Base-by-base conservation (phyloP, 2,329 filamentous ascomycete genomes). In the Phaeosphaeriaceae sp. region DNA sequence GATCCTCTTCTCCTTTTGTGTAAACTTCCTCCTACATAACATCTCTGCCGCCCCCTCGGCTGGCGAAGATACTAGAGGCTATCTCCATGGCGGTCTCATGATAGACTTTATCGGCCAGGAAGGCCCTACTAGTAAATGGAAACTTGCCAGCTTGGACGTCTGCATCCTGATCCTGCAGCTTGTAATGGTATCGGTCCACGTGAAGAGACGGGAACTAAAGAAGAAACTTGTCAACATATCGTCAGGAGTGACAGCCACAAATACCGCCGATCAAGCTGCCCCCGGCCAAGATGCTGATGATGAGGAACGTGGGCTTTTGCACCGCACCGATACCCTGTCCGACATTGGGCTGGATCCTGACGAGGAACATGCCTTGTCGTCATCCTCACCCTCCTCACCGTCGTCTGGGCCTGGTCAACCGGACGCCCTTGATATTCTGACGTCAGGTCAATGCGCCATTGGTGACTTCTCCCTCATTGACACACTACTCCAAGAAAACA, bases 21-120 rank as follows among this genome's bases (percentile, higher is more conserved):
- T 84, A 39, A 86, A 82, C 71, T 77, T 85, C 52, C 48, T 84
- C 17, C 74, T 83, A 26, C 84, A 86, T 62, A 66, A 75, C 33
- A 61, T 69, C 6, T 70, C 70, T 39, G 54, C 63, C 20, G 67
- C 71, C 6, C 78, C 78, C 1, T 63, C 72, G 3, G 78, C 76
- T 2, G 76, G 76, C 21, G 78, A 80, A 55, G 74, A 75, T 16
- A 79, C 77, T 4, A 61, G 77, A 56, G 77, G 76, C 23, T 86
- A 86, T 64, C 72, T 86, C 11, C 83, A 87, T 62, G 84, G 85
- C 5, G 83, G 85, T 2, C 57, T 87, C 41, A 77, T 85, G 57
- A 83, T 87, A 61, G 84, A 87, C 68, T 86, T 87, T 61, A 81
- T 87, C 44, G 84, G 85, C 13, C 82, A 86, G 66, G 76, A 80